A percentile compares a stretch with the other conserved stretches of the same genome.
Evolutionary conservation across 2,329 filamentous ascomycete genomes (phyloP).

Genomic region (Magnaporthiopsis incrustans): DNA sequence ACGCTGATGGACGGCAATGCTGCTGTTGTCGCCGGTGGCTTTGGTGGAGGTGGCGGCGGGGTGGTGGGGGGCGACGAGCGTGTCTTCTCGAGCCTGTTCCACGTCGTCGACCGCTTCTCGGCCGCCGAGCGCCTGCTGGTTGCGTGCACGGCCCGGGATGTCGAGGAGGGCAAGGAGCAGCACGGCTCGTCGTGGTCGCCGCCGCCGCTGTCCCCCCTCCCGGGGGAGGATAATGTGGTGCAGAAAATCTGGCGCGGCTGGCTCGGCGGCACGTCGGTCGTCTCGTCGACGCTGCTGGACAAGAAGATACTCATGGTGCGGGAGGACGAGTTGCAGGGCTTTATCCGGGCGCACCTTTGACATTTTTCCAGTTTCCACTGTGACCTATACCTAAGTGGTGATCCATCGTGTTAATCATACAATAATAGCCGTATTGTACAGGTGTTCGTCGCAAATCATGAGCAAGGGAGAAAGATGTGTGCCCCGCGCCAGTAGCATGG

Average conservation of each 20-base stretch:
- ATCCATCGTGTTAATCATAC: not conserved
- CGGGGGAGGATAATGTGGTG: slow-evolving; percentile 29
- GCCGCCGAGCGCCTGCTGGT: slow-evolving; percentile 28
- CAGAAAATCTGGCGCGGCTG: slow-evolving; percentile 42
- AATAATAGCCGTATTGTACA: not conserved
- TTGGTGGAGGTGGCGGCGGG: not conserved
- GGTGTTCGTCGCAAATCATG: not conserved
- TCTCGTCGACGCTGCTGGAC: slow-evolving; percentile 29
- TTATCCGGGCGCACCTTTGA: slow-evolving; percentile 17
- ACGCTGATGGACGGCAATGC: no score
- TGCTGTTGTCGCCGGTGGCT: not conserved
- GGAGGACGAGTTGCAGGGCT: slow-evolving; percentile 31
- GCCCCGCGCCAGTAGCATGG: not conserved
- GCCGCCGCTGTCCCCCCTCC: slow-evolving; percentile 23
- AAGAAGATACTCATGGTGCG: slow-evolving; percentile 35
- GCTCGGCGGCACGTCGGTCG: slow-evolving; percentile 32
- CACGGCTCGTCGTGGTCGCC: slow-evolving; percentile 21
- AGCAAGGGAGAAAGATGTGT: not conserved
- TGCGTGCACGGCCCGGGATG: slow-evolving; percentile 23
- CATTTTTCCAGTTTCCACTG: not conserved
- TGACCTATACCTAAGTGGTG: not conserved
- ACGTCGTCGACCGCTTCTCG: slow-evolving; percentile 37
- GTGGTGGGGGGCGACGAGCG: slow-evolving; percentile 24
- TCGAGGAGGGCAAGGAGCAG: not conserved
- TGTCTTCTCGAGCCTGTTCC: slow-evolving; percentile 39